Evolutionary conservation across 2,329 filamentous ascomycete species (phyloP).

Genomic region (Trichoderma afroharzianum): DNA sequence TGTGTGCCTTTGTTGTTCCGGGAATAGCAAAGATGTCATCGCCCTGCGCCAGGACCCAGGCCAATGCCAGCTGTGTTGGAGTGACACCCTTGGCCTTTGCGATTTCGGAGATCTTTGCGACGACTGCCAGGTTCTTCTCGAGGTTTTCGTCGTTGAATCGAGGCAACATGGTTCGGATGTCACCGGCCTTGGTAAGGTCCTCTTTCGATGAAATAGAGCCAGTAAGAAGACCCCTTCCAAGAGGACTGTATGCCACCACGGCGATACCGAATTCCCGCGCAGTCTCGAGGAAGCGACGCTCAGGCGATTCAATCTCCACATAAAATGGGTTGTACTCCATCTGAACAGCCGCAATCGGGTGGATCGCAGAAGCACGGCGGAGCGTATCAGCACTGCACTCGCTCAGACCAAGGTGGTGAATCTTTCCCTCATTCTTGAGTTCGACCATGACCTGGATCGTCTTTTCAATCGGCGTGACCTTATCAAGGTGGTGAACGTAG

Average conservation of each 20-base stretch:
- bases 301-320: slow-evolving; percentile 55
- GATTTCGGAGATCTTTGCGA: slow-evolving; percentile 46
- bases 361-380: slow-evolving; percentile 47
- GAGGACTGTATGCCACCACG: slow-evolving; percentile 56
- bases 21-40: slow-evolving; percentile 58
- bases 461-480: slow-evolving; percentile 45
- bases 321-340: slow-evolving; percentile 53
- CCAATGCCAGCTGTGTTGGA: slow-evolving; percentile 55
- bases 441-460: slow-evolving; percentile 49
- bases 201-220: slow-evolving; percentile 43
- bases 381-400: slow-evolving; percentile 49
- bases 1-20: slow-evolving; percentile 43
- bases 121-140: slow-evolving; percentile 49
- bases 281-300: slow-evolving; percentile 48
- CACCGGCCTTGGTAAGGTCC: slow-evolving; percentile 39
- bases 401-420: slow-evolving; percentile 54
- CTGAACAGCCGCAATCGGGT: slow-evolving; percentile 49
- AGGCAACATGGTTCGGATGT: slow-evolving; percentile 36
- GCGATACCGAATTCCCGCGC: slow-evolving; percentile 55
- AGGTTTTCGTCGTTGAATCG: slow-evolving; percentile 23
- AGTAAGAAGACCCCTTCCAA: slow-evolving; percentile 57
- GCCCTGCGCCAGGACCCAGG: slow-evolving; percentile 60
- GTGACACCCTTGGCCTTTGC: slow-evolving; percentile 54
- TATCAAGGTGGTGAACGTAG: slow-evolving; percentile 51
- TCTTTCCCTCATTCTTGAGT: slow-evolving; percentile 51